Conservation (phyloP, 768 basidiomycete genomes). For the Leccinum barrowsii region DNA sequence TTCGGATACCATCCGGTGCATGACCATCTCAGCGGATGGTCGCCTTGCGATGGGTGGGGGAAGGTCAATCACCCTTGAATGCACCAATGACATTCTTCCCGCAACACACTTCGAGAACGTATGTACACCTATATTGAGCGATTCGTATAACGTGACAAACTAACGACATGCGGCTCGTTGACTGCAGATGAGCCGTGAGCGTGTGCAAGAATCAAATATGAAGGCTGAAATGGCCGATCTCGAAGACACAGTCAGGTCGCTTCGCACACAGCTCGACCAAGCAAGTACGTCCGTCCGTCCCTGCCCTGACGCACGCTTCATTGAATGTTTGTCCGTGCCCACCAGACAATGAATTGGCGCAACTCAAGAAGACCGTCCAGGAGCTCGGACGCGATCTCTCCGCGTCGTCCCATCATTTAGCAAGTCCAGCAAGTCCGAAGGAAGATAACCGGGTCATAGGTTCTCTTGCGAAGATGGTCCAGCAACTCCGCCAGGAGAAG, state of each 20-base stretch:
- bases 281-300: not conserved
- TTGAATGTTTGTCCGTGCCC: not conserved
- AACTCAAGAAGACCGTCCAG: not conserved
- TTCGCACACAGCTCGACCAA: not conserved
- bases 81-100: not conserved
- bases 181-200: not conserved
- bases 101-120: not conserved
- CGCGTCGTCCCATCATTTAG: not conserved
- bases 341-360: not conserved
- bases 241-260: not conserved
- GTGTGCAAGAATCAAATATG: not conserved
- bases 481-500: not conserved
- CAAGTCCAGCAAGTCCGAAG: not conserved
- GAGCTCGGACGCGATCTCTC: not conserved
- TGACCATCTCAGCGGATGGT: not conserved
- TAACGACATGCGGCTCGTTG: not conserved
- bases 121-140: not conserved
- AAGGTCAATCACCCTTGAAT: not conserved
- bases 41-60: not conserved
- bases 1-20: not conserved
- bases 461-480: not conserved
- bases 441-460: not conserved
- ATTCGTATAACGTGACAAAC: not conserved
- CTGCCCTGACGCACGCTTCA: not conserved
- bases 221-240: not conserved